A percentile compares a stretch with the other conserved stretches of the same genome.
Evolutionary conservation across 1,139 yeast genomes (phyloP).

Genomic region (Diutina pseudorugosa): DNA sequence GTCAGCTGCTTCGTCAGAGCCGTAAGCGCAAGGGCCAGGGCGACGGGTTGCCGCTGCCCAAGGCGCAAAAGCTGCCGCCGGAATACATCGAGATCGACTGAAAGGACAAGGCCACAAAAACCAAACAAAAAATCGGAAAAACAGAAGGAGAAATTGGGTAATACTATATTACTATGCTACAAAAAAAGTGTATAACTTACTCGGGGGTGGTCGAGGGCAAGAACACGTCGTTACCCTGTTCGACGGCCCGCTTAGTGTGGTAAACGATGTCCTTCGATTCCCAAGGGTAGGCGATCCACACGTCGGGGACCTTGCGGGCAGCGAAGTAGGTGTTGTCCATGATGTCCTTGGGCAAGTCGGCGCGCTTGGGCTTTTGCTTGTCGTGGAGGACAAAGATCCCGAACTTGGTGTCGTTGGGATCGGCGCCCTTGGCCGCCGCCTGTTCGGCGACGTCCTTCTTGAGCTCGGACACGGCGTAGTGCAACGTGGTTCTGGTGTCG

Average conservation of each 20-base stretch:
- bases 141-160: neutral
- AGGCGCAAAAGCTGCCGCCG: conserved; percentile 49
- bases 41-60: conserved; percentile 30
- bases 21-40: conserved; percentile 58
- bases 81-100: conserved; percentile 68
- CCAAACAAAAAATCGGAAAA: no score
- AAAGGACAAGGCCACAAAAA: no score
- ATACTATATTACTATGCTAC: neutral
- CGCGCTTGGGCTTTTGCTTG: conserved; percentile 80
- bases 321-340: conserved; percentile 67
- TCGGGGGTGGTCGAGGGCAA: conserved; percentile 23
- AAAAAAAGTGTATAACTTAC: neutral
- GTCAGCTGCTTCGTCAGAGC: conserved; percentile 61
- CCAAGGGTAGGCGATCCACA: conserved; percentile 99
- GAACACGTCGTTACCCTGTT: conserved; percentile 52
- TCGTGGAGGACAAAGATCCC: conserved; percentile 90
- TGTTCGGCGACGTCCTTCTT: conserved; percentile 65
- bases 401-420: conserved; percentile 44
- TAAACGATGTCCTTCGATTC: conserved; percentile 81
- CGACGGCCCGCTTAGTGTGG: conserved; percentile 71
- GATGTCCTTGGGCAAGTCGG: conserved; percentile 56
- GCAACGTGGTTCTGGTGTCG: conserved; percentile 90
- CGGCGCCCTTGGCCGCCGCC: conserved; percentile 26
- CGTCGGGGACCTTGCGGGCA: conserved; percentile 82
- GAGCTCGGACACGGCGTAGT: conserved; percentile 80